Evolutionary conservation across 2,329 filamentous ascomycete species (phyloP).

Genomic region (Diaporthe capsici): DNA sequence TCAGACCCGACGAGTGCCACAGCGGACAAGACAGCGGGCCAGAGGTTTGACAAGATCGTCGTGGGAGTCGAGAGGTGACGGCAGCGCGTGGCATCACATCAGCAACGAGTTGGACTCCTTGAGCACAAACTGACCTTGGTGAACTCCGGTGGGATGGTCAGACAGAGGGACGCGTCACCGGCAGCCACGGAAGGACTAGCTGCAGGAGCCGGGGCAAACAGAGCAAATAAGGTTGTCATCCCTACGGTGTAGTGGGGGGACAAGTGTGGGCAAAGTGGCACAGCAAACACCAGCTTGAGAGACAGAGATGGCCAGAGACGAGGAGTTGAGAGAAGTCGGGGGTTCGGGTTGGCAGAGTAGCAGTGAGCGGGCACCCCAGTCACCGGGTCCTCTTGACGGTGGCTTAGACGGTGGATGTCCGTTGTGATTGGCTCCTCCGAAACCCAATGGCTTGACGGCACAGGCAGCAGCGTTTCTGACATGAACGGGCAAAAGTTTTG

Average conservation of each 20-base stretch:
- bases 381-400: conserved; percentile 5
- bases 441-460: conserved; percentile 26
- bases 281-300: neutral
- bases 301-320: neutral
- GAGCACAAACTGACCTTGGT: neutral
- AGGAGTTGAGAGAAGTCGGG: neutral
- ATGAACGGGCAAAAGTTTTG: conserved; percentile 3
- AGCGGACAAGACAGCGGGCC: neutral
- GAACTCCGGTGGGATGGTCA: conserved; percentile 21
- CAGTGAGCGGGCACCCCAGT: conserved; percentile 1
- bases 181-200: conserved; percentile 39
- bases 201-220: neutral
- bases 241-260: conserved; percentile 11
- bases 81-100: conserved; percentile 18
- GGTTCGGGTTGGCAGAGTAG: conserved; percentile 7
- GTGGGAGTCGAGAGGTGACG: conserved; percentile 6
- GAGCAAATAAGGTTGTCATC: conserved; percentile 38
- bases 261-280: neutral
- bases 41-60: neutral
- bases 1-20: neutral
- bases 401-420: conserved; percentile 17
- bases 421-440: conserved; percentile 1
- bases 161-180: conserved; percentile 46
- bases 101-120: neutral
- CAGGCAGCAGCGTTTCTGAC: conserved; percentile 32